These are phyloP conservation scores for Lenzites betulinus DNA, from an alignment of 768 basidiomycete genomes.

Conservation along the genomic window DNA sequence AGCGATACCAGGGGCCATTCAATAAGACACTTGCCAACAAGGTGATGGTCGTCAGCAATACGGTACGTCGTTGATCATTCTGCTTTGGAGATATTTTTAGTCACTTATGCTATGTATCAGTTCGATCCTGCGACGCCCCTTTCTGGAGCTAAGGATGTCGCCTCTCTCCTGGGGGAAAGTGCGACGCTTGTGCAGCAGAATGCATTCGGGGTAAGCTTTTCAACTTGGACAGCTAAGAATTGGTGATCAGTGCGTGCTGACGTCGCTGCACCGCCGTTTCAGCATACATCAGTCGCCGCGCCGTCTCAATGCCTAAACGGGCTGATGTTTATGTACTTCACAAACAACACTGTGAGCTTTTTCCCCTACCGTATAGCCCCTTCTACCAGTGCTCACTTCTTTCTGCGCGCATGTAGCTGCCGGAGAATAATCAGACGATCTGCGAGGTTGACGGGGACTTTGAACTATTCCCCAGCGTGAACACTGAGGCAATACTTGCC, in stretches of 20 bases:
- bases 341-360: no score
- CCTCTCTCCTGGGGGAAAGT: background rate
- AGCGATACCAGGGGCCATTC: conserved; percentile 14
- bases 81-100: no score
- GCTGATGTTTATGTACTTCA: conserved; percentile 5
- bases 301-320: conserved; percentile 4
- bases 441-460: conserved; percentile 11
- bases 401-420: background rate
- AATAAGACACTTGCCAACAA: conserved; percentile 9
- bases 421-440: background rate
- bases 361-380: no score
- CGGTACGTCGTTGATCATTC: background rate
- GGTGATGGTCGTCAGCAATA: conserved; percentile 10
- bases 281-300: conserved; percentile 2
- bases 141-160: background rate
- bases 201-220: conserved; percentile 6
- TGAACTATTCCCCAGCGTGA: background rate
- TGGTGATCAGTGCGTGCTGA: background rate
- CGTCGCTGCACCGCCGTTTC: background rate
- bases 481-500: conserved; percentile 23
- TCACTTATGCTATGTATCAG: no score
- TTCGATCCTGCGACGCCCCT: conserved; percentile 14
- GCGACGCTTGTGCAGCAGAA: conserved; percentile 1
- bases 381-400: no score
- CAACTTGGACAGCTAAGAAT: no score